Evolutionary conservation across 2,329 filamentous ascomycete genomes (phyloP).

Genomic region (Tolypocladium inflatum): DNA sequence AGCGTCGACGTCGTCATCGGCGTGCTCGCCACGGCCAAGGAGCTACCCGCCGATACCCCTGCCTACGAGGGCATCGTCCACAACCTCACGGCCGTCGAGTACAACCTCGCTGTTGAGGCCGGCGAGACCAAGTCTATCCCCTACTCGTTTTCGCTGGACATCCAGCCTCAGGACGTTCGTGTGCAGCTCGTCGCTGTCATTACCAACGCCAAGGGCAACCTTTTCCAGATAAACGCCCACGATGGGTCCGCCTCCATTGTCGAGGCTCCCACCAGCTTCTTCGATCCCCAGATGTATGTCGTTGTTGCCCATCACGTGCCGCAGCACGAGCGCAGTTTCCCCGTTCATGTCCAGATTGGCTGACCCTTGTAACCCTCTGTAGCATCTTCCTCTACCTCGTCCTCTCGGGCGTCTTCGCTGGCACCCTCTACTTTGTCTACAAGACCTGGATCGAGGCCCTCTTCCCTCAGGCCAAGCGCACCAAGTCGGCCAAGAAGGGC

Average conservation of each 20-base stretch:
- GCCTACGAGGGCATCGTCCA: constrained; percentile 53
- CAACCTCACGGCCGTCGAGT: constrained; percentile 74
- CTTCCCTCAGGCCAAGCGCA: constrained; percentile 81
- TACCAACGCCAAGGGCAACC: constrained; percentile 51
- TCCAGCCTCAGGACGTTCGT: constrained; percentile 83
- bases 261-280: constrained; percentile 81
- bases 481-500: constrained; percentile 47
- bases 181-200: constrained; percentile 71
- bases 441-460: constrained; percentile 94
- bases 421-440: constrained; percentile 92
- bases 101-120: constrained; percentile 63
- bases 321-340: neutral
- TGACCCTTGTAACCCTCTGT: neutral
- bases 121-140: constrained; percentile 68
- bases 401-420: constrained; percentile 67
- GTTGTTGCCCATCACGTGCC: neutral
- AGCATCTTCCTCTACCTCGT: constrained; percentile 98
- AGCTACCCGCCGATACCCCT: constrained; percentile 34
- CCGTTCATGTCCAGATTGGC: constrained; percentile 26
- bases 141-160: constrained; percentile 80
- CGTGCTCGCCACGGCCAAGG: constrained; percentile 51
- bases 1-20: constrained; percentile 69
- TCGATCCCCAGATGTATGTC: constrained; percentile 88
- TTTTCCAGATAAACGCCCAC: constrained; percentile 73
- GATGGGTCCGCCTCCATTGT: constrained; percentile 79